phyloP scores from a whole-genome alignment of 441 rosid genomes.

The Biscutella laevigata region DNA sequence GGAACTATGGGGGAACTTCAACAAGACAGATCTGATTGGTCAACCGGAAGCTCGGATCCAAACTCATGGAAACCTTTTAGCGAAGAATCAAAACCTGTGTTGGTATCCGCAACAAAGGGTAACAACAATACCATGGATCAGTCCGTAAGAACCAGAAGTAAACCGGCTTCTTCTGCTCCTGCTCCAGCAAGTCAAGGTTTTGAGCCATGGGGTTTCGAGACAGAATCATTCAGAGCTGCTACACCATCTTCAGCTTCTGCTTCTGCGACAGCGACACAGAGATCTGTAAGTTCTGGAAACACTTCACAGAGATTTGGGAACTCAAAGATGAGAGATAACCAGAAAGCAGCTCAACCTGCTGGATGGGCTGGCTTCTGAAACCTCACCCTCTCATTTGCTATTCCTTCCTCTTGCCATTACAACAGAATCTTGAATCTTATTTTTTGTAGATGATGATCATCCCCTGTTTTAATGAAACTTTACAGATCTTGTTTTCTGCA shows the following conservation, averaged over 20 bases:
- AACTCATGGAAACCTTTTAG: slow-evolving; percentile 75
- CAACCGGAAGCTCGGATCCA: slow-evolving; percentile 36
- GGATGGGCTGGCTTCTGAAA: slow-evolving; percentile 95
- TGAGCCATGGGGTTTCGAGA: slow-evolving; percentile 77
- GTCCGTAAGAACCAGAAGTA: slow-evolving; percentile 54
- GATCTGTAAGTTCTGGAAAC: slow-evolving; percentile 39
- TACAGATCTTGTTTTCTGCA: slow-evolving; percentile 8
- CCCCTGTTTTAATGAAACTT: not conserved
- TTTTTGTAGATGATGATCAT: slow-evolving; percentile 24
- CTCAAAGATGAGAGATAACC: slow-evolving; percentile 37
- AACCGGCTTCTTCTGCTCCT: slow-evolving; percentile 41
- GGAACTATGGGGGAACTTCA: slow-evolving; percentile 30
- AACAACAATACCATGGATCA: slow-evolving; percentile 24
- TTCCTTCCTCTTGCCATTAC: not conserved
- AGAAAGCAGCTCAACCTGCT: slow-evolving; percentile 62
- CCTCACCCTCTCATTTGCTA: not conserved
- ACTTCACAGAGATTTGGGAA: slow-evolving; percentile 35
- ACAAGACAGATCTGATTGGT: slow-evolving; percentile 45
- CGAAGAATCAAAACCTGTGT: slow-evolving; percentile 39
- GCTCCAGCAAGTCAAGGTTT: slow-evolving; percentile 35
- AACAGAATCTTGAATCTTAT: slow-evolving; percentile 14
- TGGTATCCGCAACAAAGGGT: slow-evolving; percentile 34
- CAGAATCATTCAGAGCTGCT: slow-evolving; percentile 57
- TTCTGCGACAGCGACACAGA: slow-evolving; percentile 30
- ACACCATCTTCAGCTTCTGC: slow-evolving; percentile 20